Conservation (phyloP, 352 stramenopile species). For the Phytophthora palmivora region DNA sequence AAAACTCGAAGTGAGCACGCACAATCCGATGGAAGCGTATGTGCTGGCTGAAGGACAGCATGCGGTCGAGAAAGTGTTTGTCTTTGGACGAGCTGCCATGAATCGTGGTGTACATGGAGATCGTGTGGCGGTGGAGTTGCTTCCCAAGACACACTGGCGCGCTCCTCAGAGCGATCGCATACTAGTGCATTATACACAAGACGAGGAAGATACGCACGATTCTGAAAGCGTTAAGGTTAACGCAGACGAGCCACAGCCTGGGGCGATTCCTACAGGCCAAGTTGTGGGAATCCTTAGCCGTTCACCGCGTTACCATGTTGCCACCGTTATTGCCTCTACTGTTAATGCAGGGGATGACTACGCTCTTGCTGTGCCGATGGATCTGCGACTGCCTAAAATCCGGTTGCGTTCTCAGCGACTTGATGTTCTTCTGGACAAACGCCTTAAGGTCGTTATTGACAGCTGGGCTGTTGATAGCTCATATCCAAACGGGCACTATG, state of each 20-base stretch:
- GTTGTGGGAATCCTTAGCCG: constrained; percentile 90
- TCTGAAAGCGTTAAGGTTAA: constrained; percentile 23
- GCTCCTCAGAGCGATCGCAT: constrained; percentile 64
- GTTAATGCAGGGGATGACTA: constrained; percentile 69
- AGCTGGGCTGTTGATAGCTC: constrained; percentile 79
- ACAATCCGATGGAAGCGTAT: constrained; percentile 82
- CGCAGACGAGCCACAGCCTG: constrained; percentile 12
- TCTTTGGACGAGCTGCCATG: constrained; percentile 84
- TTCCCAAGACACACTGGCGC: constrained; percentile 85
- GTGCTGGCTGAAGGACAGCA: constrained; percentile 59
- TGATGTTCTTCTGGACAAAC: constrained; percentile 76
- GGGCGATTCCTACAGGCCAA: constrained; percentile 68
- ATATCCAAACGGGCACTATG: constrained; percentile 86
- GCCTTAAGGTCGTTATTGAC: constrained; percentile 86
- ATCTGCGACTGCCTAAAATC: constrained; percentile 80
- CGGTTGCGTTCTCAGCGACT: constrained; percentile 83
- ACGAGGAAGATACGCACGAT: constrained; percentile 48
- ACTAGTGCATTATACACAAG: constrained; percentile 73
- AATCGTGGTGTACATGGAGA: constrained; percentile 99
- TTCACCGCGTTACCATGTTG: constrained; percentile 67
- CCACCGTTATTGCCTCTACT: constrained; percentile 75
- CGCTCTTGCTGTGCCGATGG: constrained; percentile 84
- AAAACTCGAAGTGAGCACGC: constrained; percentile 69
- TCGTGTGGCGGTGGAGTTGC: constrained; percentile 94
- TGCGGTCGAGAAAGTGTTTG: constrained; percentile 66